Conservation (phyloP, 202 grass and related monocot species). For the Saccharum hybrid region DNA sequence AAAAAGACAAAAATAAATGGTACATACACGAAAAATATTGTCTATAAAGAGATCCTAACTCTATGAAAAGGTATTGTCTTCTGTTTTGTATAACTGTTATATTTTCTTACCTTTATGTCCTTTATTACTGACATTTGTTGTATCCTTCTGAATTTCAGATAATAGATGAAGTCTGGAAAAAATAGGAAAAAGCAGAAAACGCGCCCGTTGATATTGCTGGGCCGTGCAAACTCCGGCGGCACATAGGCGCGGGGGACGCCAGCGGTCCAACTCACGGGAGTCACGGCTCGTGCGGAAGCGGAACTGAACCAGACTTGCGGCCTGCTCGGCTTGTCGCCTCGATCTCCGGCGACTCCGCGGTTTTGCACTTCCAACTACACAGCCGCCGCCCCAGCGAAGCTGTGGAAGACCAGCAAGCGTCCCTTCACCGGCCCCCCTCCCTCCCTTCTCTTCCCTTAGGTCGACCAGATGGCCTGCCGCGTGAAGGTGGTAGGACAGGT, state of each 20-base stretch:
- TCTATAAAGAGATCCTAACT: too few species aligned
- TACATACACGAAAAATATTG: too few species aligned
- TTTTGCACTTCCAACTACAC: conserved; percentile 9
- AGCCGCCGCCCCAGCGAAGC: not conserved
- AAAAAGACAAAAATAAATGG: too few species aligned
- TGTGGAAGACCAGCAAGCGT: not conserved
- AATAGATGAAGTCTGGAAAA: too few species aligned
- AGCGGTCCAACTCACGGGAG: not conserved
- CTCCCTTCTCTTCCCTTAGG: not conserved
- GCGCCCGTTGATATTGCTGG: not conserved
- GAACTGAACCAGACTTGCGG: not conserved
- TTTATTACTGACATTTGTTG: too few species aligned
- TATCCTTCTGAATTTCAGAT: too few species aligned
- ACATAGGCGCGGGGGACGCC: not conserved
- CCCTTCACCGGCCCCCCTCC: not conserved
- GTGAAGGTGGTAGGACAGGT: conserved; percentile 71
- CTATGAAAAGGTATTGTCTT: too few species aligned
- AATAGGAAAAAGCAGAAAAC: not conserved
- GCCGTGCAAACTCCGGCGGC: not conserved
- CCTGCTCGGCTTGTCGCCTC: not conserved
- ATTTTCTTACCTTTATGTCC: too few species aligned
- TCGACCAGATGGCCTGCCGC: conserved; percentile 30
- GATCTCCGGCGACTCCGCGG: conserved; percentile 12
- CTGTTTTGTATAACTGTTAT: too few species aligned
- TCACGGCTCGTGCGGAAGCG: not conserved